A percentile compares a stretch with the other conserved stretches of the same genome.
These are phyloP conservation scores for Yamadazyma tumulicola DNA, from an alignment of 805 yeast species.

Conservation along the genomic window DNA sequence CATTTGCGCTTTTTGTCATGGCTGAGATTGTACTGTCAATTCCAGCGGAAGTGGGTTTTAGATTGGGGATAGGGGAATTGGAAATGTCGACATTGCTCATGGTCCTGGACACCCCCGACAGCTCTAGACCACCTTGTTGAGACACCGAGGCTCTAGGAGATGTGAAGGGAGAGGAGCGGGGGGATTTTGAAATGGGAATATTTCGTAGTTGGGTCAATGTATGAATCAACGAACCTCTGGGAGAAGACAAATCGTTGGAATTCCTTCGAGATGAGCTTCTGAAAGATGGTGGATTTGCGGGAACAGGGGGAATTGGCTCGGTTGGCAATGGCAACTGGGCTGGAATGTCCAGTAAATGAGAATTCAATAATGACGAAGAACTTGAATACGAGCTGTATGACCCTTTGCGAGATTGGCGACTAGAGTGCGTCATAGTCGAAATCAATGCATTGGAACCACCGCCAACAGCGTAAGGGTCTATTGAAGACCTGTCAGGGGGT, in stretches of 20 bases:
- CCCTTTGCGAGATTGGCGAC: constrained; percentile 8
- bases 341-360: constrained; percentile 46
- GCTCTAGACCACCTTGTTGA: constrained; percentile 19
- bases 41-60: constrained; percentile 12
- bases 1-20: no score
- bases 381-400: constrained; percentile 20
- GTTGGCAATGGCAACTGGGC: constrained; percentile 55
- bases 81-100: constrained; percentile 13
- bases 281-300: constrained; percentile 31
- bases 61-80: constrained; percentile 17
- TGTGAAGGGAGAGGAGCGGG: constrained; percentile 35
- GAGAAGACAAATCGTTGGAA: constrained; percentile 36
- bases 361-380: constrained; percentile 22
- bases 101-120: not conserved
- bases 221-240: constrained; percentile 39
- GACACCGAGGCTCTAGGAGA: constrained; percentile 52
- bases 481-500: constrained; percentile 5
- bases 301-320: constrained; percentile 46
- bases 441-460: constrained; percentile 5
- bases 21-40: no score
- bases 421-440: not conserved
- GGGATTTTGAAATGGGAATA: constrained; percentile 33
- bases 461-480: not conserved
- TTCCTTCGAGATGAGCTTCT: constrained; percentile 33
- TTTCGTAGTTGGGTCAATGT: constrained; percentile 38